Conservation (phyloP, 441 rosid species). For the Dalechampia spathulata region DNA sequence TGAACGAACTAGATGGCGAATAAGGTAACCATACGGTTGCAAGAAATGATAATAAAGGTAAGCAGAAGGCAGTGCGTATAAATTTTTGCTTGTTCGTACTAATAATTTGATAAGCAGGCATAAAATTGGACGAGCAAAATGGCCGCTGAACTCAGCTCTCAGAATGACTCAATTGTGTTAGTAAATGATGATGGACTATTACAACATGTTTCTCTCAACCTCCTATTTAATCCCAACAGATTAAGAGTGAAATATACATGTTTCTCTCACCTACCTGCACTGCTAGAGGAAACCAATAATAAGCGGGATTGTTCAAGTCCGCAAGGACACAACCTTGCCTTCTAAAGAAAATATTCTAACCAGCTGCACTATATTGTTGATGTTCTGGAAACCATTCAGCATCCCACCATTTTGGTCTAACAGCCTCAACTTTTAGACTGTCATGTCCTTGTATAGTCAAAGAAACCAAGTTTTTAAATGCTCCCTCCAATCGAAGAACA, state of each 20-base stretch:
- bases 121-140: not conserved
- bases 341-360: slow-evolving; percentile 12
- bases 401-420: slow-evolving; percentile 91
- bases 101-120: not conserved
- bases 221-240: not conserved
- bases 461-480: slow-evolving; percentile 34
- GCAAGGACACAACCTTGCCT: not conserved
- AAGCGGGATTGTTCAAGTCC: slow-evolving; percentile 2
- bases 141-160: not conserved
- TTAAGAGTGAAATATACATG: not conserved
- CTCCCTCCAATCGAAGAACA: slow-evolving; percentile 60
- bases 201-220: not conserved
- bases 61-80: no score
- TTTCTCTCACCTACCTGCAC: slow-evolving; percentile 9
- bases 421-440: slow-evolving; percentile 54
- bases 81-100: no score
- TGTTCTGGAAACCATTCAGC: slow-evolving; percentile 59
- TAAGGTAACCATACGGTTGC: no score
- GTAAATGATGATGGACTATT: not conserved
- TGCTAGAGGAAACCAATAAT: not conserved
- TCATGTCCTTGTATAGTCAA: slow-evolving; percentile 43
- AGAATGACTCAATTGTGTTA: not conserved
- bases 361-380: slow-evolving; percentile 27
- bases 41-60: no score
- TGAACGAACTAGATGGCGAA: no score